A percentile compares a stretch with the other conserved stretches of the same genome.
phyloP scores from a whole-genome alignment of 2,329 filamentous ascomycete species.

The Scopulariopsis brevicaulis region DNA sequence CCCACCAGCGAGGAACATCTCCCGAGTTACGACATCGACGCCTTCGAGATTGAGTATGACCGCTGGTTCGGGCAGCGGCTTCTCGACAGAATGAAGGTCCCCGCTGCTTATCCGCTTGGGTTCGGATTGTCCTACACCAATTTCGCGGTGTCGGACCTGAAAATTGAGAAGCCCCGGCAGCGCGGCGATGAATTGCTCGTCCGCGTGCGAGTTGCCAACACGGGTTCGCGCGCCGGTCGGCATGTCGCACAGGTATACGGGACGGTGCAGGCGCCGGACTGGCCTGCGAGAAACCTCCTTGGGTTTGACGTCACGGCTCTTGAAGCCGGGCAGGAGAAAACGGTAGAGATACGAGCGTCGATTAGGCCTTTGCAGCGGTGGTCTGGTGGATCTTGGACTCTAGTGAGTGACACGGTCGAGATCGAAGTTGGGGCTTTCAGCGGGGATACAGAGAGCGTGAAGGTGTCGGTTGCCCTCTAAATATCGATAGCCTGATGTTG shows the following conservation, averaged over 20 bases:
- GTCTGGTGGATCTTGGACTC: neutral
- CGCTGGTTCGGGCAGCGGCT: slow-evolving; percentile 11
- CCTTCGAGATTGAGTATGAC: slow-evolving; percentile 8
- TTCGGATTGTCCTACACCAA: slow-evolving; percentile 12
- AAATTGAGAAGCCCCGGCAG: neutral
- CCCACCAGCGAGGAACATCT: slow-evolving; percentile 9
- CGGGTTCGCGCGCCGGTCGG: neutral
- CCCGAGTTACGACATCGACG: slow-evolving; percentile 9
- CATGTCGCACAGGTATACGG: neutral
- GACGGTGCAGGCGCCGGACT: neutral
- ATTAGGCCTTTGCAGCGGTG: neutral
- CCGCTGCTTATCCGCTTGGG: slow-evolving; percentile 10
- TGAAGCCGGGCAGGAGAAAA: neutral
- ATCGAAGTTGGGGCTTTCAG: neutral
- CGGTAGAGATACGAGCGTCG: neutral
- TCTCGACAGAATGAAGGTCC: slow-evolving; percentile 7
- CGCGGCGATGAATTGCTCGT: neutral
- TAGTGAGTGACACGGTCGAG: neutral
- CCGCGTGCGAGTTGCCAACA: neutral
- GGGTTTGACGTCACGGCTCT: neutral
- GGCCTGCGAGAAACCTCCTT: neutral
- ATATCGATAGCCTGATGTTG: neutral
- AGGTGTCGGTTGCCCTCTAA: neutral
- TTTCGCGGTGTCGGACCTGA: neutral
- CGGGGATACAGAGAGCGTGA: neutral